Conservation (phyloP, 2,329 filamentous ascomycete genomes). For the Trichoderma koningiopsis region DNA sequence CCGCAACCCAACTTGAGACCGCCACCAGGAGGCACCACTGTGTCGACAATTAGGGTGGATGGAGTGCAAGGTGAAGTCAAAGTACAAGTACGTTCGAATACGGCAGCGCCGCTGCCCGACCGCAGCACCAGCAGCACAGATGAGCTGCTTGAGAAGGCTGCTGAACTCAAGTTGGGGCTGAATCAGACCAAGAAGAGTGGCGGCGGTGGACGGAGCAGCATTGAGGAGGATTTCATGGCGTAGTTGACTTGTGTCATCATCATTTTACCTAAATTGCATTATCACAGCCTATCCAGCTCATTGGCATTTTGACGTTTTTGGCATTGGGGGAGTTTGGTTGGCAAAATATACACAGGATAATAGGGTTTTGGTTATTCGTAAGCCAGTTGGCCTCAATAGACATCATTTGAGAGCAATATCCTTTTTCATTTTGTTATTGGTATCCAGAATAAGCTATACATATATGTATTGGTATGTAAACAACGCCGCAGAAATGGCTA, state of each 20-base stretch:
- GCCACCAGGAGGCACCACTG: constrained; percentile 40
- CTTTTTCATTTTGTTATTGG: too few species aligned
- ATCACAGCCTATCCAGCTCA: background rate
- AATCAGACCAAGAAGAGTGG: constrained; percentile 7
- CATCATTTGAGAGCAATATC: background rate
- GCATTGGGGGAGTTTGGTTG: background rate
- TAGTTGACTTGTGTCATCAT: constrained; percentile 25
- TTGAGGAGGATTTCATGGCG: constrained; percentile 52
- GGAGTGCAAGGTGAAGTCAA: constrained; percentile 60
- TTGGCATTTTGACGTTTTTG: background rate
- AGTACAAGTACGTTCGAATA: constrained; percentile 51
- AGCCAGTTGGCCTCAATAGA: background rate
- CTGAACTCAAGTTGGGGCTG: constrained; percentile 44
- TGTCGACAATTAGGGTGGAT: constrained; percentile 54
- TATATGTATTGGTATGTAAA: constrained; percentile 9
- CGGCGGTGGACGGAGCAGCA: constrained; percentile 32
- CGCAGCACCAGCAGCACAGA: constrained; percentile 33
- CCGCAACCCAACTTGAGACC: constrained; percentile 44
- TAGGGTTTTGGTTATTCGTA: background rate
- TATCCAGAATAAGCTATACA: background rate
- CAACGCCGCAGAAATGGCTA: constrained; percentile 13
- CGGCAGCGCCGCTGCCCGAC: constrained; percentile 32
- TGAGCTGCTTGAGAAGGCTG: constrained; percentile 48
- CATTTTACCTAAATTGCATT: background rate
- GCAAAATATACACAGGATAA: background rate